Conservation (phyloP, 441 rosid genomes). For the Brassica hybrid region DNA sequence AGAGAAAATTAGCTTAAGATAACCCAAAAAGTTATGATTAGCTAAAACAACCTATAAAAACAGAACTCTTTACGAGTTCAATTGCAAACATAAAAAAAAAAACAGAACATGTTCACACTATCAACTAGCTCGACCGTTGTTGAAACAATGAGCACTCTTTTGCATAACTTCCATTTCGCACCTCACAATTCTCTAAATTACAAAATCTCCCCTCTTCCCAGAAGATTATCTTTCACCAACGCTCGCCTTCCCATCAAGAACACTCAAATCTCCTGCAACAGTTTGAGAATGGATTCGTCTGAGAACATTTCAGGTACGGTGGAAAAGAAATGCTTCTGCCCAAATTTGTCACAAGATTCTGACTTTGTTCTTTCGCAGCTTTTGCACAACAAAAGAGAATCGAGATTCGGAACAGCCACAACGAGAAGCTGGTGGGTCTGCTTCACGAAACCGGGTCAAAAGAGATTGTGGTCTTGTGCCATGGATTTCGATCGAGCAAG, state of each 20-base stretch:
- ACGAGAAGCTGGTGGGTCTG: constrained; percentile 78
- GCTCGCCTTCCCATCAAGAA: constrained; percentile 26
- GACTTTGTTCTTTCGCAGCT: constrained; percentile 32
- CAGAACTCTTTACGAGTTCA: not conserved
- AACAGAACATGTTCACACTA: not conserved
- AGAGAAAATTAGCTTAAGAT: not conserved
- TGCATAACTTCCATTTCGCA: constrained; percentile 33
- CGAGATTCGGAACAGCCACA: constrained; percentile 57
- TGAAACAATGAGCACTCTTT: constrained; percentile 26
- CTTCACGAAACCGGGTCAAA: constrained; percentile 79
- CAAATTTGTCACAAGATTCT: not conserved
- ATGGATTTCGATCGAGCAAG: constrained; percentile 78
- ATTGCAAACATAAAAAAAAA: not conserved
- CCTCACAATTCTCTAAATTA: constrained; percentile 39
- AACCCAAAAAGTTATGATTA: not conserved
- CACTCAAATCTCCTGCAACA: constrained; percentile 23
- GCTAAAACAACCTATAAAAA: not conserved
- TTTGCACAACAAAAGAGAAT: constrained; percentile 50
- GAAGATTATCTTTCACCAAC: constrained; percentile 26
- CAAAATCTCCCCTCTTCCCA: constrained; percentile 37
- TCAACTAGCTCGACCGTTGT: not conserved
- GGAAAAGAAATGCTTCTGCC: not conserved
- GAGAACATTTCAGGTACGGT: constrained; percentile 45
- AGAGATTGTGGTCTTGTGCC: constrained; percentile 74
- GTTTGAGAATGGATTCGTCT: constrained; percentile 40